Conservation (phyloP, 305 asterid species). For the Caryopteris hybrid region DNA sequence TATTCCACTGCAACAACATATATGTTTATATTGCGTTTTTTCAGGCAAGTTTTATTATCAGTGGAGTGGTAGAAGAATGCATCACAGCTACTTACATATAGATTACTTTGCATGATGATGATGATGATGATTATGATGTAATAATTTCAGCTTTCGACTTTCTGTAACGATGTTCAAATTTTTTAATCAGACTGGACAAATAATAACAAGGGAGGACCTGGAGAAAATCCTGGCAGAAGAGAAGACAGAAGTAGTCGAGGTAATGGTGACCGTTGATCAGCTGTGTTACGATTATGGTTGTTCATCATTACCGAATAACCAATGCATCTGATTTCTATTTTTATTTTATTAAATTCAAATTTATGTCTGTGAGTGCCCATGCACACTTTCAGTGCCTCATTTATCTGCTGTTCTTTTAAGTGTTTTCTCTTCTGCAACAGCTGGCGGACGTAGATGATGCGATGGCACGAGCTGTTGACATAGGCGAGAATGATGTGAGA, state of each 20-base stretch:
- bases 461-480: constrained; percentile 94
- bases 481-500: constrained; percentile 90
- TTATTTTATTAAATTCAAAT: too few species aligned
- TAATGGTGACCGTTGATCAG: constrained; percentile 14
- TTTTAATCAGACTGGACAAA: constrained; percentile 64
- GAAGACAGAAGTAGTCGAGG: constrained; percentile 83
- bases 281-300: not conserved
- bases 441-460: constrained; percentile 86
- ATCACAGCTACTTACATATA: not conserved
- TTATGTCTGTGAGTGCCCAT: too few species aligned
- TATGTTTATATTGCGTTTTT: not conserved
- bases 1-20: not conserved
- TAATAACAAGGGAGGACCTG: constrained; percentile 76
- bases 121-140: not conserved
- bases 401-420: constrained; percentile 7
- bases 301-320: not conserved
- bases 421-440: constrained; percentile 35
- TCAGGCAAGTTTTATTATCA: not conserved
- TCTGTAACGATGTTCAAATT: not conserved
- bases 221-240: constrained; percentile 56
- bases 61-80: not conserved
- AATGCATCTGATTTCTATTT: too few species aligned
- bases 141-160: not conserved
- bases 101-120: not conserved
- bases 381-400: not conserved